Base-by-base conservation (phyloP, 441 rosid genomes). In the Breynia disticha region DNA sequence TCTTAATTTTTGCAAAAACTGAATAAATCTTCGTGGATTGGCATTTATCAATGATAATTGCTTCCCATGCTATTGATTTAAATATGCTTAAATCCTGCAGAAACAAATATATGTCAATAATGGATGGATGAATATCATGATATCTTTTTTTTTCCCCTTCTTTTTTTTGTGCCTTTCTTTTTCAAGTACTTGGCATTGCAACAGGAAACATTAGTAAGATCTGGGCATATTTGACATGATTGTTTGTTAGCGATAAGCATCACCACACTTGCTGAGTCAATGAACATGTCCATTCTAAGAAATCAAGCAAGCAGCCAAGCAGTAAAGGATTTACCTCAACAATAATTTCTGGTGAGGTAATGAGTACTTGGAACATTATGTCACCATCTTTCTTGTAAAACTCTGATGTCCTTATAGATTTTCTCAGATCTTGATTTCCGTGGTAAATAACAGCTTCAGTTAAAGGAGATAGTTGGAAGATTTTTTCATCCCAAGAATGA, bases 401-500 rank as follows among this genome's bases (percentile, higher is more conserved):
- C 66, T 79, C 83, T 50, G 75, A 44, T 38, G 68, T 64, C 67
- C 79, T 68, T 35, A 77, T 72, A 49, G 50, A 38, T 68, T 54
- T 56, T 48, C 81, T 70, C 50, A 63, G 16, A 63, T 69, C 72
- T 60, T 59, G 70, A 66, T 45, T 65, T 52, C 88, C 85, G 22
- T 56, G 37, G 66, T 77, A 82, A 66, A 72, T 71, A 63, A 79
- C 83, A 46, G 68, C 55, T 65, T 72, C 54, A 50, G 65, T 45
- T 53, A 67, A 66, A 19, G 81, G 78, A 32, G 74, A 75, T 22
- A 73, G 45, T 39, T 32, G 69, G 38, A 61, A 66, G 62, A 77
- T 77, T 60, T 70, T 77, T 50, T 69, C 73, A 53, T 79, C 83
- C 88, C 88, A 82, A 6, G 61, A 70, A 72, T 50, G 19, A 62